A percentile compares a stretch with the other conserved stretches of the same genome.
phyloP scores from a whole-genome alignment of 176 grass and related monocot species.

The maize (Zea mays) region Zm-B73-REFERENCE-NAM-5.0 NC_050102.1:84601001-84601500 shows the following conservation, averaged over 20 bases:
- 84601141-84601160: neutral
- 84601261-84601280: no score
- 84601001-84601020: conserved; percentile 10
- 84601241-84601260: neutral
- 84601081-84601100: conserved; percentile 15
- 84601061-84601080: neutral
- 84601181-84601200: neutral
- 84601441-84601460: no score
- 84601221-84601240: neutral
- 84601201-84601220: neutral
- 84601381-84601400: no score
- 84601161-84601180: conserved; percentile 6
- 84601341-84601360: no score
- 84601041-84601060: conserved; percentile 17
- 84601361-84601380: no score
- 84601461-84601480: no score
- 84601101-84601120: neutral
- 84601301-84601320: no score
- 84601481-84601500: no score
- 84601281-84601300: no score
- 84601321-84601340: no score
- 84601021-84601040: conserved; percentile 11
- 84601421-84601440: no score
- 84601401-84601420: no score
- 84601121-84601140: conserved; percentile 13